Percentiles rank a stretch among this genome's conserved stretches.
Evolutionary conservation across 1,139 yeast species (phyloP).

Genomic region (Suhomyces kunorum): DNA sequence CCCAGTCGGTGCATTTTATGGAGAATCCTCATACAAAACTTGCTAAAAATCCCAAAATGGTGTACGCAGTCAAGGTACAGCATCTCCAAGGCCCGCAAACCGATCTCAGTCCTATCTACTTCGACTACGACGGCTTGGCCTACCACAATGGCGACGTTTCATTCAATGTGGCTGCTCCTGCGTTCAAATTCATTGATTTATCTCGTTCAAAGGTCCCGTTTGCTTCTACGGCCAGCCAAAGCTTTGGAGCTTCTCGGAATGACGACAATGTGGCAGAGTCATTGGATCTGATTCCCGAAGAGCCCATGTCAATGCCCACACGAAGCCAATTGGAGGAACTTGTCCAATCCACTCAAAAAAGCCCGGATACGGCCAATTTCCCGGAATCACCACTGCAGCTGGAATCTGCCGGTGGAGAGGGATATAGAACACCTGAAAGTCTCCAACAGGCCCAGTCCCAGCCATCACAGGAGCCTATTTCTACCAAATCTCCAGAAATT

Average conservation of each 20-base stretch:
- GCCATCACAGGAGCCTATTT: too few species aligned
- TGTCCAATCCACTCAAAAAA: slow-evolving; percentile 8
- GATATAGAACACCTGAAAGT: too few species aligned
- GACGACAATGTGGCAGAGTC: neutral
- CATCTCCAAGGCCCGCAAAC: slow-evolving; percentile 13
- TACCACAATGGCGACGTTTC: slow-evolving; percentile 1
- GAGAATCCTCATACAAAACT: slow-evolving; percentile 12
- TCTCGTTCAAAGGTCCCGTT: slow-evolving; percentile 5
- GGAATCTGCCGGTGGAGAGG: neutral
- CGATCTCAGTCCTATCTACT: slow-evolving; percentile 23
- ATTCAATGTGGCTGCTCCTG: neutral
- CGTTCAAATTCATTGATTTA: slow-evolving; percentile 10
- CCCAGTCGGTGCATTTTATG: slow-evolving; percentile 27
- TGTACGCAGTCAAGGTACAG: slow-evolving; percentile 26
- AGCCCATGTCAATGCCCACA: slow-evolving; percentile 9
- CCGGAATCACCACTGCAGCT: neutral
- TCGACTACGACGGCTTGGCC: slow-evolving; percentile 22
- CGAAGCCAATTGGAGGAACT: slow-evolving; percentile 9
- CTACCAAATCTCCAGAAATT: too few species aligned
- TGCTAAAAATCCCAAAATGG: slow-evolving; percentile 20
- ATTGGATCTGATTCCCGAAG: slow-evolving; percentile 2
- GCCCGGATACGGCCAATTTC: neutral
- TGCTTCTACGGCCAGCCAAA: slow-evolving; percentile 3
- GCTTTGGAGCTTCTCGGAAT: slow-evolving; percentile 1
- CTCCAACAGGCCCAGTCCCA: too few species aligned